Evolutionary conservation across 768 basidiomycete genomes (phyloP).

Genomic region (Rhodotorula taiwanensis): DNA sequence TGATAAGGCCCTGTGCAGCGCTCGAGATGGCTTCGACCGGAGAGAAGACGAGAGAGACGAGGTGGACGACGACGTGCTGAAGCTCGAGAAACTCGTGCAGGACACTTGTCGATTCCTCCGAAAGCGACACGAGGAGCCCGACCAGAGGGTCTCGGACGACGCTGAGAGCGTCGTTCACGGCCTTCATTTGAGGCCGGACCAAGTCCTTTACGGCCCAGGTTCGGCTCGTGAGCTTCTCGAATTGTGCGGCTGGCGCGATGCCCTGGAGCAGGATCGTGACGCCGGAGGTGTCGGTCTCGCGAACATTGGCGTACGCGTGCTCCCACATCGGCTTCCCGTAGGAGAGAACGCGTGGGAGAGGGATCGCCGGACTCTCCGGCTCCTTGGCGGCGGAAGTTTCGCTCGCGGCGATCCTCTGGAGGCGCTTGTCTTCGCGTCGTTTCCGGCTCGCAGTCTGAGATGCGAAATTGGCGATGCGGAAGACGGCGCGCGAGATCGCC

Average conservation of each 20-base stretch:
- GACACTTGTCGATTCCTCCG: conserved; percentile 57
- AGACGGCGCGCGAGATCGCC: conserved; percentile 14
- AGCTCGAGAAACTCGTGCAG: conserved; percentile 56
- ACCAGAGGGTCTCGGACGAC: conserved; percentile 61
- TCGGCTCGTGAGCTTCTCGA: conserved; percentile 54
- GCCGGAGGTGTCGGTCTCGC: conserved; percentile 56
- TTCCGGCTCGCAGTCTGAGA: conserved; percentile 14
- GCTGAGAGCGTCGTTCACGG: conserved; percentile 59
- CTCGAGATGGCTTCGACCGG: conserved; percentile 67
- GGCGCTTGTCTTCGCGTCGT: conserved; percentile 8
- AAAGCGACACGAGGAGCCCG: conserved; percentile 62
- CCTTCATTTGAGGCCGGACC: conserved; percentile 47
- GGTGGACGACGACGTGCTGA: conserved; percentile 55
- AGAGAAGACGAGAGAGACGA: conserved; percentile 69
- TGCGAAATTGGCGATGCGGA: conserved; percentile 11
- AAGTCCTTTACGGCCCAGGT: conserved; percentile 42
- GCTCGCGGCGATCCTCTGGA: conserved; percentile 9
- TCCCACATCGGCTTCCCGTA: conserved; percentile 60
- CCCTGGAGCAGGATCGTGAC: conserved; percentile 57
- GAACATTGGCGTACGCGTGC: conserved; percentile 57
- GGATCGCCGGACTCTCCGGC: conserved; percentile 24
- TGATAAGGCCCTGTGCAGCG: conserved; percentile 70
- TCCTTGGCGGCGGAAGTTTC: conserved; percentile 8
- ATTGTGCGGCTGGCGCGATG: conserved; percentile 58
- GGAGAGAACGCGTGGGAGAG: conserved; percentile 42